These are phyloP conservation scores for Cunninghamia lanceolata DNA, from an alignment of 75 land plant species.

Conservation along the genomic window DNA sequence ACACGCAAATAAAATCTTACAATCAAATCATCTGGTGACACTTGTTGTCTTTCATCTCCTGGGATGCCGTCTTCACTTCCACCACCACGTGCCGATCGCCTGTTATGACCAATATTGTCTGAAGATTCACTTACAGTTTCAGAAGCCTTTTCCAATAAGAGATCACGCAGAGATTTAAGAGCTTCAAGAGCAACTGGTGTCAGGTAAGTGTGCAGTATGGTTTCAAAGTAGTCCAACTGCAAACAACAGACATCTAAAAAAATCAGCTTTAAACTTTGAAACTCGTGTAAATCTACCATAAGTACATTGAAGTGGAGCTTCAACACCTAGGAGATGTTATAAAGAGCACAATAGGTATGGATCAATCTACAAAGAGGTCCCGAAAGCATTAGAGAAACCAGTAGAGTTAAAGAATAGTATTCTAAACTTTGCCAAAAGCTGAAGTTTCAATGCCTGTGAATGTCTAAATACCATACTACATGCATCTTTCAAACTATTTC, in stretches of 20 bases:
- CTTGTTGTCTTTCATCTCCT: constrained; percentile 64
- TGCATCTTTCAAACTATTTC: neutral
- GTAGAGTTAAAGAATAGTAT: neutral
- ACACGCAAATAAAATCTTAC: constrained; percentile 35
- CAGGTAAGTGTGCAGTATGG: constrained; percentile 70
- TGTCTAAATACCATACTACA: neutral
- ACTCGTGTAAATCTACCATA: neutral
- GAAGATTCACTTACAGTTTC: constrained; percentile 57
- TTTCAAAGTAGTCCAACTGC: constrained; percentile 94
- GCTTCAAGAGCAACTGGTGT: constrained; percentile 75
- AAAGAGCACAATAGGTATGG: neutral
- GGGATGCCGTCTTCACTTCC: constrained; percentile 69
- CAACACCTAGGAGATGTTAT: neutral
- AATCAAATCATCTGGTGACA: constrained; percentile 83
- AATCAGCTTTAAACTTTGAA: neutral
- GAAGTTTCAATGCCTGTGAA: neutral
- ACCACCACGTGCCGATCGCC: constrained; percentile 58
- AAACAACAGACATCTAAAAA: constrained; percentile 4
- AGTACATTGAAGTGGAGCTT: neutral
- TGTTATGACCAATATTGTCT: constrained; percentile 60
- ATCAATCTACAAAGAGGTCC: neutral
- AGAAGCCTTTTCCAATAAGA: constrained; percentile 75
- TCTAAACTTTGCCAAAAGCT: neutral
- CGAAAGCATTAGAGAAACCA: neutral
- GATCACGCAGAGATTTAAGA: constrained; percentile 59